Conservation (phyloP, 2,329 filamentous ascomycete genomes). For the Rutstroemia sp. region DNA sequence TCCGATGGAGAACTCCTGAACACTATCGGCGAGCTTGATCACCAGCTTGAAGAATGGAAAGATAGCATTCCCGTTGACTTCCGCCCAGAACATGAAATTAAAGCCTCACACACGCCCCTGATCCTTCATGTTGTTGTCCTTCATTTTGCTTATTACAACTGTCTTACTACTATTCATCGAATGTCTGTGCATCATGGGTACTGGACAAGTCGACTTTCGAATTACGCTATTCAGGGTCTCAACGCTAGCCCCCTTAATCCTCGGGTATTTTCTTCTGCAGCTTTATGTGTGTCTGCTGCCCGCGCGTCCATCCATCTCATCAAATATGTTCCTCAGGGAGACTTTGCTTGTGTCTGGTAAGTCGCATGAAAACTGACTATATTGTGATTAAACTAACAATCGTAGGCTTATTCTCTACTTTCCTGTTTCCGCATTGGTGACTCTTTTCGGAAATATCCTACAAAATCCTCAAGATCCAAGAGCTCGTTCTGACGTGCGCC, state of each 20-base stretch:
- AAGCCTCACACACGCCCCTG: slow-evolving; percentile 84
- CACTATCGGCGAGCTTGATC: slow-evolving; percentile 90
- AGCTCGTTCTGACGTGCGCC: slow-evolving; percentile 77
- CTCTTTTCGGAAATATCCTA: slow-evolving; percentile 90
- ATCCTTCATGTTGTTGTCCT: slow-evolving; percentile 90
- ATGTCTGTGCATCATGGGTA: slow-evolving; percentile 98
- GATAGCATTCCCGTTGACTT: slow-evolving; percentile 92
- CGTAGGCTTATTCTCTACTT: slow-evolving; percentile 85
- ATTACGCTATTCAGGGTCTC: slow-evolving; percentile 89
- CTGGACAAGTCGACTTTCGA: slow-evolving; percentile 91
- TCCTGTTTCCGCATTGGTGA: slow-evolving; percentile 89
- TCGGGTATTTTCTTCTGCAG: slow-evolving; percentile 86
- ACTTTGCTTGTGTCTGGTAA: slow-evolving; percentile 92
- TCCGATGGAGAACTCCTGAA: slow-evolving; percentile 89
- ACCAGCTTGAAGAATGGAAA: slow-evolving; percentile 90
- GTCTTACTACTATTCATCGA: slow-evolving; percentile 91
- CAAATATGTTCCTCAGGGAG: slow-evolving; percentile 92
- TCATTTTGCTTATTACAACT: slow-evolving; percentile 97
- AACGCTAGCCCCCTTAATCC: slow-evolving; percentile 90
- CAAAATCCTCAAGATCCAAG: slow-evolving; percentile 89
- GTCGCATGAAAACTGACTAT: slow-evolving; percentile 25
- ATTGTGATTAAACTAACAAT: slow-evolving; percentile 25
- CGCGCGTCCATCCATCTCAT: slow-evolving; percentile 88
- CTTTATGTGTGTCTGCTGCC: slow-evolving; percentile 86
- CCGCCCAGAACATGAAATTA: slow-evolving; percentile 94